Conservation (phyloP, 495 filamentous ascomycete species). For the Umbilicaria muhlenbergii region DNA sequence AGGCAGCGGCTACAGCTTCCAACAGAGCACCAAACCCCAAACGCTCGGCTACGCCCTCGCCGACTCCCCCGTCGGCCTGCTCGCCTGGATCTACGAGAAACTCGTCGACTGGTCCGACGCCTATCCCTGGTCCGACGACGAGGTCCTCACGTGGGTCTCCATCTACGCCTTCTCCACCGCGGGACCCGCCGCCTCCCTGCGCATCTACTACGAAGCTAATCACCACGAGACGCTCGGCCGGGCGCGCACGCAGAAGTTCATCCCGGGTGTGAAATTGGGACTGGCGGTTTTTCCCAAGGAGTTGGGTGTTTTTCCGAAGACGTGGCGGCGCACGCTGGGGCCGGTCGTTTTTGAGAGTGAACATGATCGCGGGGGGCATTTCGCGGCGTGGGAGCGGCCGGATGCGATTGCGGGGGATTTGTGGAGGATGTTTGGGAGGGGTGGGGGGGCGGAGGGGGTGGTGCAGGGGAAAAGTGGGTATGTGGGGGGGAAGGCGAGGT, state of each 20-base stretch:
- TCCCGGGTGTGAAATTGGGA: constrained; percentile 35
- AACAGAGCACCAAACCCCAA: constrained; percentile 46
- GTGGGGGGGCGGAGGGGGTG: constrained; percentile 20
- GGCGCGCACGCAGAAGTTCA: constrained; percentile 13
- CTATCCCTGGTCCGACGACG: constrained; percentile 53
- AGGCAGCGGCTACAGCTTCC: constrained; percentile 38
- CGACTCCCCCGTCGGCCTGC: constrained; percentile 43
- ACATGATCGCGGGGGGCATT: constrained; percentile 43
- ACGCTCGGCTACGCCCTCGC: constrained; percentile 40
- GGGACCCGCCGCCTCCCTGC: constrained; percentile 36
- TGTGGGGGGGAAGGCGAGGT: not conserved
- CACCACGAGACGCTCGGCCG: constrained; percentile 11
- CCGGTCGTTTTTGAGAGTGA: constrained; percentile 37
- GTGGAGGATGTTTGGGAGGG: constrained; percentile 36
- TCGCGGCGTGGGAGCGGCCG: constrained; percentile 43
- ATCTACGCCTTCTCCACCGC: constrained; percentile 45
- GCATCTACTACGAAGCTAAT: constrained; percentile 45
- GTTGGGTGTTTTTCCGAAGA: constrained; percentile 28
- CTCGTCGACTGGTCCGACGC: constrained; percentile 50
- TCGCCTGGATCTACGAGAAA: constrained; percentile 59
- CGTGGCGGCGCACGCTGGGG: constrained; percentile 35
- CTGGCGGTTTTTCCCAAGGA: constrained; percentile 37
- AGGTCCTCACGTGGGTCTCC: constrained; percentile 48
- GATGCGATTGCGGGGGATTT: constrained; percentile 39
- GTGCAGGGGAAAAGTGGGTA: constrained; percentile 20